Conservation (phyloP, 2,329 filamentous ascomycete species). For the Cercospora sp. region DNA sequence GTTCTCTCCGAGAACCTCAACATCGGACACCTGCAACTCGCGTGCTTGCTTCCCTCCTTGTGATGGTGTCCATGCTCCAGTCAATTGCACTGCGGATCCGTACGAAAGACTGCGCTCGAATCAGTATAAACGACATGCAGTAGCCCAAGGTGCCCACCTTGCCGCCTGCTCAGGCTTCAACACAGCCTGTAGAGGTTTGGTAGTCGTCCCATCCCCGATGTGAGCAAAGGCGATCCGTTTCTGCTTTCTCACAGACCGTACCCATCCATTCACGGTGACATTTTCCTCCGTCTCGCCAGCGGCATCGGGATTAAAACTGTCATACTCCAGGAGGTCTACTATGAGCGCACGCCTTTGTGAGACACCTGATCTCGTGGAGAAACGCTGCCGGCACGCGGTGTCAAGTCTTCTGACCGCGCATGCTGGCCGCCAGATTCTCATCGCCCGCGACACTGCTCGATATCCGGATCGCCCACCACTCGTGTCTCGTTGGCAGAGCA, state of each 20-base stretch:
- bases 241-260: conserved; percentile 82
- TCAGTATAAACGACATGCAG: neutral
- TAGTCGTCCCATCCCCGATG: conserved; percentile 82
- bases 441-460: conserved; percentile 21
- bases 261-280: conserved; percentile 67
- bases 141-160: conserved; percentile 58
- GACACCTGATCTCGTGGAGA: conserved; percentile 24
- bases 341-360: conserved; percentile 25
- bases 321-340: conserved; percentile 31
- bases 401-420: conserved; percentile 22
- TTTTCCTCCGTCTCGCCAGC: conserved; percentile 28
- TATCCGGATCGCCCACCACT: neutral
- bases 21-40: conserved; percentile 73
- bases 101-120: conserved; percentile 65
- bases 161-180: conserved; percentile 69
- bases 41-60: conserved; percentile 67
- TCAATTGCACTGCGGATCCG: conserved; percentile 75
- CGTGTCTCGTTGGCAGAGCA: neutral
- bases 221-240: conserved; percentile 81
- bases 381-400: conserved; percentile 7
- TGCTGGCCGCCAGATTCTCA: conserved; percentile 30
- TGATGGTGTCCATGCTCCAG: conserved; percentile 73
- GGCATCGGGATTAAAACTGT: conserved; percentile 11
- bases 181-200: conserved; percentile 76
- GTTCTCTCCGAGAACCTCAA: conserved; percentile 72